Evolutionary conservation across 371 early-diverging fungal species (phyloP).

Genomic region (Syncephalis plumigaleata): DNA sequence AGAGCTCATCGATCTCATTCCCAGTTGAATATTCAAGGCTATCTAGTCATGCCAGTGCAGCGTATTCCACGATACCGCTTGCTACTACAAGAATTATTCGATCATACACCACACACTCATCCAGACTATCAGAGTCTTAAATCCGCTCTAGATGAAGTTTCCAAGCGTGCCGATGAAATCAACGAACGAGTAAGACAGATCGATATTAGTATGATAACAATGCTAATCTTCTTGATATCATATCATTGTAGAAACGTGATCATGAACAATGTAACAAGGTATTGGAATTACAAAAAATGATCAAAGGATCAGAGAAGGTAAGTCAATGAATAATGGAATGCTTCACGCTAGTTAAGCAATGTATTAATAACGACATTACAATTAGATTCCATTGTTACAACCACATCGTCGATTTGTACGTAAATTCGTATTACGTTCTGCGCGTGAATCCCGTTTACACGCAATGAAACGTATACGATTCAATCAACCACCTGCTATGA

Average conservation of each 20-base stretch:
- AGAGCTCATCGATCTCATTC: constrained; percentile 26
- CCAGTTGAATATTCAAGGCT: constrained; percentile 45
- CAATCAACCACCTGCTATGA: too few species aligned
- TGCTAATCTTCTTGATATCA: too few species aligned
- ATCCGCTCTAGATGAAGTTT: constrained; percentile 33
- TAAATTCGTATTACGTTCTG: constrained; percentile 16
- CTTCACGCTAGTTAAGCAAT: neutral
- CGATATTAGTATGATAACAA: too few species aligned
- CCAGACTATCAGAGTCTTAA: constrained; percentile 35
- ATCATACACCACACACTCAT: constrained; percentile 34
- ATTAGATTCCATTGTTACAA: constrained; percentile 22
- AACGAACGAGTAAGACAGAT: constrained; percentile 32
- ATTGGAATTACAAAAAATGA: constrained; percentile 22
- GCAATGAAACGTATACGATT: too few species aligned
- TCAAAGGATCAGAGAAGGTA: constrained; percentile 14
- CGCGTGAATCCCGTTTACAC: too few species aligned
- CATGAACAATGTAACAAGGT: constrained; percentile 25
- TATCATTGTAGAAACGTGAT: constrained; percentile 16
- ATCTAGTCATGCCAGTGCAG: constrained; percentile 64
- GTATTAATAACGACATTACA: neutral
- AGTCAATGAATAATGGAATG: neutral
- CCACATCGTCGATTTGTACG: constrained; percentile 28
- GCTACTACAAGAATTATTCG: constrained; percentile 42
- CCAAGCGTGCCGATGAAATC: constrained; percentile 35
- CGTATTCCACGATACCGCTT: constrained; percentile 63